These are phyloP conservation scores for Fusarium sp. DNA, from an alignment of 2,329 filamentous ascomycete species.

Conservation along the genomic window DNA sequence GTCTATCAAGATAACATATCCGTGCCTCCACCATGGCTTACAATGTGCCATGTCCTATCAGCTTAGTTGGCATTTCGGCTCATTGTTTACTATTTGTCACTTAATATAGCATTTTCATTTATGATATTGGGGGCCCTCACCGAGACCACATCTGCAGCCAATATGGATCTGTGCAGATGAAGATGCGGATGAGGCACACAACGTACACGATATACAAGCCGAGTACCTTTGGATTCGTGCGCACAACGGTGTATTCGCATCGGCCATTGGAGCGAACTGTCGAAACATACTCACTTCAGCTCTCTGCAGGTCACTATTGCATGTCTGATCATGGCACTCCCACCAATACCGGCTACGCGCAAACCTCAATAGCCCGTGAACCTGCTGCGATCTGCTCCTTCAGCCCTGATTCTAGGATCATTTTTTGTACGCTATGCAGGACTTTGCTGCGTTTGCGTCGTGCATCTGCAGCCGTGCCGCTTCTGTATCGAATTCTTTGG, in stretches of 20 bases:
- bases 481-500: constrained; percentile 20
- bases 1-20: constrained; percentile 10
- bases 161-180: constrained; percentile 28
- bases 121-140: constrained; percentile 25
- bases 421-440: constrained; percentile 25
- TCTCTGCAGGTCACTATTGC: constrained; percentile 22
- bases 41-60: not conserved
- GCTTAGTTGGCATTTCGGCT: not conserved
- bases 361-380: constrained; percentile 4
- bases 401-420: constrained; percentile 36
- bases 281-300: constrained; percentile 10
- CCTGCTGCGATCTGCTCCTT: constrained; percentile 34
- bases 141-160: constrained; percentile 36
- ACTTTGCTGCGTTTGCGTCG: constrained; percentile 16
- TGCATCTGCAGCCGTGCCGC: constrained; percentile 25
- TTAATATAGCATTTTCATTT: constrained; percentile 1
- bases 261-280: not conserved
- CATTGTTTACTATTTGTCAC: not conserved
- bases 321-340: constrained; percentile 15
- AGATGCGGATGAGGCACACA: constrained; percentile 4
- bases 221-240: constrained; percentile 37
- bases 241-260: constrained; percentile 23
- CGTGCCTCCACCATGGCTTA: not conserved
- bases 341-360: not conserved
- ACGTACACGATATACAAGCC: constrained; percentile 12